Base-by-base conservation (phyloP, 495 filamentous ascomycete genomes). In the Xylaria longipes region DNA sequence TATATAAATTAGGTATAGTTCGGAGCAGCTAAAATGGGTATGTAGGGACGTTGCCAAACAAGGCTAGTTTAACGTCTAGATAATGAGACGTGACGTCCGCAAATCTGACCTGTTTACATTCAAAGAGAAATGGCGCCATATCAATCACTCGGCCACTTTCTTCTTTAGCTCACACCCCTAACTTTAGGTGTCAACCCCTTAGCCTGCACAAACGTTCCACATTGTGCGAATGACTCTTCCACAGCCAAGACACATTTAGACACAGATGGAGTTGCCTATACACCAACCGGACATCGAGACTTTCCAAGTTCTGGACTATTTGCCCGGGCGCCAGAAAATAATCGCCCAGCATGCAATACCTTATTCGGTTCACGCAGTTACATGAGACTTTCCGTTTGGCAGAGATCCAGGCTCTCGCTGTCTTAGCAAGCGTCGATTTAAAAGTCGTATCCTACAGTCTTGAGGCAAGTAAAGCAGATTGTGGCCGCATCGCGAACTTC, bases 371-470 rank as follows among this genome's bases (percentile, higher is more conserved):
- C 77, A 93, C 91, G 14, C 97, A 98, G 79, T 84, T 87, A 64
- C 94, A 98, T 78, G 94, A 98, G 84, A 91, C 88, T 17, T 99
- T 99, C 78, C 92, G 95, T 65, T 87, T 87, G 69, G 87, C 95
- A 11, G 96, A 99, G 80, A 85, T 98, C n/a, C 82, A 95, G 76
- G 89, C 96, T 27, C 81, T 98, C 25, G 95, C 96, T 8, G 79
- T 88, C 8, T 78, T 97, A 17, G 84, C 89, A 39, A 85, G 87
- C 12, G 82, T 96, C 27, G 83, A 92, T 43, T 72, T 98, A 3
- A 86, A 94, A 67, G 85, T 97, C 71, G 71, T 93, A 27, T 87
- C 80, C 43, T 98, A 98, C 76, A 86, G 84, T 71, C 83, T 90
- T 62, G 87, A 87, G 77, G 96, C 97, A 91, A 69, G 80, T 74